phyloP scores from a whole-genome alignment of 2,329 filamentous ascomycete species.

The Sarocladiaceae sp. region DNA sequence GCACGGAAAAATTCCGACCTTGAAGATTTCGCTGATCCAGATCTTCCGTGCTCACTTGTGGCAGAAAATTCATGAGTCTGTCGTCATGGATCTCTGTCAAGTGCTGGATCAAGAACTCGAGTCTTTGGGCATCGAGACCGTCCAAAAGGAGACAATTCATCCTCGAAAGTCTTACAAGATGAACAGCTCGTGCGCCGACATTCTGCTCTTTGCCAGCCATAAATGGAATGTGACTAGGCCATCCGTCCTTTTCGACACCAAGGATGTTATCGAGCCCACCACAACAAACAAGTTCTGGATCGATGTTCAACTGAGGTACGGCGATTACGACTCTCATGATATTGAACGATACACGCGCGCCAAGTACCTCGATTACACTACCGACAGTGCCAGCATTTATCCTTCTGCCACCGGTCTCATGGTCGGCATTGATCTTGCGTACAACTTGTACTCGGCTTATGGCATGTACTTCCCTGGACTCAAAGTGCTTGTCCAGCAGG shows the following conservation, averaged over 20 bases:
- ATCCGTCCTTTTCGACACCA: conserved; percentile 91
- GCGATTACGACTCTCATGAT: conserved; percentile 98
- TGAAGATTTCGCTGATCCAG: conserved; percentile 97
- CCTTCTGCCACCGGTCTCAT: conserved; percentile 94
- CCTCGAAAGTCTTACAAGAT: conserved; percentile 99
- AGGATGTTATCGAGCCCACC: conserved; percentile 88
- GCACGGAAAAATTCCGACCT: conserved; percentile 95
- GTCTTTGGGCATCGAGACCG: conserved; percentile 91
- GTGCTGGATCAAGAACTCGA: conserved; percentile 98
- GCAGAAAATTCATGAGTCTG: conserved; percentile 99
- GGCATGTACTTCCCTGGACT: conserved; percentile 98
- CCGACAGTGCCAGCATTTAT: conserved; percentile 98
- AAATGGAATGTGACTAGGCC: conserved; percentile 98
- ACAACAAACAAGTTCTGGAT: conserved; percentile 99
- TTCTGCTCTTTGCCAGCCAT: conserved; percentile 92
- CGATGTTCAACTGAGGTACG: conserved; percentile 93
- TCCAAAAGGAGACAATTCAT: conserved; percentile 98
- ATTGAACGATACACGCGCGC: conserved; percentile 96
- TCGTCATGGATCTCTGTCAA: conserved; percentile 98
- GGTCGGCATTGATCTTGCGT: conserved; percentile 96
- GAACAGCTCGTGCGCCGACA: conserved; percentile 98
- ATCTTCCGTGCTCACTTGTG: conserved; percentile 99
- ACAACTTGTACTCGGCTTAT: conserved; percentile 97
- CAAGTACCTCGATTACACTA: conserved; percentile 98
- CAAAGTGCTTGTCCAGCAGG: conserved; percentile 92